Percentiles rank a stretch among this genome's conserved stretches.
phyloP scores from a whole-genome alignment of 1,284 basidiomycete species.

The Ustilago sp. region DNA sequence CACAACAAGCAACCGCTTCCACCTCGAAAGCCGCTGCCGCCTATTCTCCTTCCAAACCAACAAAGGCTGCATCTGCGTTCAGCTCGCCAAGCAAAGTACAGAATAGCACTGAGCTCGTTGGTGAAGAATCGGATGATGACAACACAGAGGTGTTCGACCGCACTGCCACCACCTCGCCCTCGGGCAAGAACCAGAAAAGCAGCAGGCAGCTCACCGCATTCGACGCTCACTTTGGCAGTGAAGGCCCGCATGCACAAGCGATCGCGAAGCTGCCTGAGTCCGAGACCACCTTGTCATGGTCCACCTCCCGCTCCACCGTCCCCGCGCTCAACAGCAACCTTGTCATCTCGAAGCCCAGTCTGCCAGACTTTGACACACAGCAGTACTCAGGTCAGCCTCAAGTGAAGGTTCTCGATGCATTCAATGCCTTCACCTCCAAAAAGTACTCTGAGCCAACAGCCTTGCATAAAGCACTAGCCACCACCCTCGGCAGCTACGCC shows the following conservation, averaged over 20 bases:
- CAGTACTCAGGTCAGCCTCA: constrained; percentile 48
- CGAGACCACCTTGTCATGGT: constrained; percentile 32
- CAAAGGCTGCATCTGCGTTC: constrained; percentile 1
- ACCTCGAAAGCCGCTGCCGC: constrained; percentile 20
- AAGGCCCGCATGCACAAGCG: constrained; percentile 49
- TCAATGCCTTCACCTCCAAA: constrained; percentile 33
- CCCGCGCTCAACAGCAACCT: constrained; percentile 32
- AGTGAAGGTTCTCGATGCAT: constrained; percentile 53
- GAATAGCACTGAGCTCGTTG: constrained; percentile 19
- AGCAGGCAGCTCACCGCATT: constrained; percentile 47
- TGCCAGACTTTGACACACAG: constrained; percentile 25
- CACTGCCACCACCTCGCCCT: not conserved
- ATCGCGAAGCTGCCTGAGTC: constrained; percentile 41
- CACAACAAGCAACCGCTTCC: constrained; percentile 43
- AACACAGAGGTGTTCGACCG: constrained; percentile 17
- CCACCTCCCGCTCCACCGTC: constrained; percentile 29
- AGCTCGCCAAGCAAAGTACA: constrained; percentile 13
- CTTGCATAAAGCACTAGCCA: constrained; percentile 49
- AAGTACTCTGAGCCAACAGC: constrained; percentile 21
- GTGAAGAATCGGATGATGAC: constrained; percentile 50
- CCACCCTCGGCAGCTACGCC: constrained; percentile 51
- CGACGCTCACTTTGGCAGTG: constrained; percentile 48
- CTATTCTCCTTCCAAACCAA: constrained; percentile 27
- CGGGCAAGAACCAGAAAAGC: constrained; percentile 24
- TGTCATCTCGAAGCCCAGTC: constrained; percentile 25